Conservation (phyloP, 176 grass and related monocot species). For the Pontederia crassipes region DNA sequence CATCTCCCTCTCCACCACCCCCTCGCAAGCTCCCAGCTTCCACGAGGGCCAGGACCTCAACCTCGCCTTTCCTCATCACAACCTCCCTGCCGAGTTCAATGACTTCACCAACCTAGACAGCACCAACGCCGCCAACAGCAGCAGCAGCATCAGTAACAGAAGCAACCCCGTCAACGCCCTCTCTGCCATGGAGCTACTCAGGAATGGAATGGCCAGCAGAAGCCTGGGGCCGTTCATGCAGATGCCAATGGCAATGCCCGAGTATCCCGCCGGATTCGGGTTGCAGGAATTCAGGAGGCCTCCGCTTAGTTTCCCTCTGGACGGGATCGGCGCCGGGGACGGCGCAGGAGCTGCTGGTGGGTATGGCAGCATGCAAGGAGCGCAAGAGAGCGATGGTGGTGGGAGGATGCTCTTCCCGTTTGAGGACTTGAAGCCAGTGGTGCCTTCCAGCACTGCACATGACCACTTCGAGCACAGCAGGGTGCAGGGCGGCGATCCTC, state of each 20-base stretch:
- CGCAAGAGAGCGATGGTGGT: not conserved
- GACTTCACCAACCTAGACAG: conserved; percentile 6
- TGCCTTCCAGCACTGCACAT: not conserved
- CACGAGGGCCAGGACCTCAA: conserved; percentile 25
- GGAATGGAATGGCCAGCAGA: not conserved
- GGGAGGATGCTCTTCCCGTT: conserved; percentile 10
- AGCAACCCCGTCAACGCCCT: not conserved
- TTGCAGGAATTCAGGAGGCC: conserved; percentile 10
- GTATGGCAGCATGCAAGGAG: not conserved
- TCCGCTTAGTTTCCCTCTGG: conserved; percentile 1
- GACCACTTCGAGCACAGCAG: conserved; percentile 2
- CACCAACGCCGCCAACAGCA: not conserved
- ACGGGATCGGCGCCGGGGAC: not conserved
- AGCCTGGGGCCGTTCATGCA: not conserved
- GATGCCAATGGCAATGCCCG: not conserved
- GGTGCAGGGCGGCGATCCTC: conserved; percentile 8
- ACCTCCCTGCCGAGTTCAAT: not conserved
- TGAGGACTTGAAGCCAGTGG: conserved; percentile 2
- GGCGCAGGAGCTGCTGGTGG: not conserved
- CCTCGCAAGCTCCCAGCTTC: conserved; percentile 8
- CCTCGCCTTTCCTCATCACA: conserved; percentile 14
- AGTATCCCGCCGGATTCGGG: conserved; percentile 5
- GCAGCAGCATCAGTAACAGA: not conserved
- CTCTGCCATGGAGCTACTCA: conserved; percentile 13
- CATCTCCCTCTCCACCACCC: conserved; percentile 5